phyloP scores from a whole-genome alignment of 2,329 filamentous ascomycete species.

The Hypoxylon sp. region DNA sequence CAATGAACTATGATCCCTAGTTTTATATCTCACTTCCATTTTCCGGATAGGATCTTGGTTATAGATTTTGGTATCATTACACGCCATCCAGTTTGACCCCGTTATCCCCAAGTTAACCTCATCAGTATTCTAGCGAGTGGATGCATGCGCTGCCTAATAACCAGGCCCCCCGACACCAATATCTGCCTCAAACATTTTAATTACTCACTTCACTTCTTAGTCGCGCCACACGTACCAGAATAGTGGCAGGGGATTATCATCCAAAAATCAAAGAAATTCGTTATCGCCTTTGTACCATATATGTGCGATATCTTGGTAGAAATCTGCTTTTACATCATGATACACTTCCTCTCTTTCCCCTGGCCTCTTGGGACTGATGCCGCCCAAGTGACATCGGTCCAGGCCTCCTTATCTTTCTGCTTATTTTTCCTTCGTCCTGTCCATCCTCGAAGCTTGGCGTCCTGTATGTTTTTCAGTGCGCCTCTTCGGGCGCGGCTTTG shows the following conservation, averaged over 20 bases:
- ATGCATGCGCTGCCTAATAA: conserved; percentile 17
- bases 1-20: not conserved
- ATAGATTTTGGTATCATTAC: conserved; percentile 36
- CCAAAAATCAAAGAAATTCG: conserved; percentile 2
- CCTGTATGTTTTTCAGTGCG: conserved; percentile 73
- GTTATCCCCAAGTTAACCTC: conserved; percentile 1
- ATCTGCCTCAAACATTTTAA: conserved; percentile 1
- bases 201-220: not conserved
- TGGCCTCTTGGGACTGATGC: conserved; percentile 51
- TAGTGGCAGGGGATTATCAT: conserved; percentile 16
- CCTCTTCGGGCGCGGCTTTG: conserved; percentile 72
- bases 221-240: conserved; percentile 3
- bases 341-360: conserved; percentile 63
- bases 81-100: not conserved
- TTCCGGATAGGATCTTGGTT: not conserved
- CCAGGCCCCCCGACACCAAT: conserved; percentile 2
- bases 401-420: conserved; percentile 61
- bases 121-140: conserved; percentile 23
- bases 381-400: conserved; percentile 66
- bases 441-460: conserved; percentile 73
- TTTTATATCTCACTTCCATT: conserved; percentile 9
- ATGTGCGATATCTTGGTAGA: conserved; percentile 1
- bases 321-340: conserved; percentile 64
- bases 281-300: not conserved
- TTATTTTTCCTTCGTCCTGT: conserved; percentile 59